These are phyloP conservation scores for Kwoniella europaea DNA, from an alignment of 768 basidiomycete species.

Conservation along the genomic window DNA sequence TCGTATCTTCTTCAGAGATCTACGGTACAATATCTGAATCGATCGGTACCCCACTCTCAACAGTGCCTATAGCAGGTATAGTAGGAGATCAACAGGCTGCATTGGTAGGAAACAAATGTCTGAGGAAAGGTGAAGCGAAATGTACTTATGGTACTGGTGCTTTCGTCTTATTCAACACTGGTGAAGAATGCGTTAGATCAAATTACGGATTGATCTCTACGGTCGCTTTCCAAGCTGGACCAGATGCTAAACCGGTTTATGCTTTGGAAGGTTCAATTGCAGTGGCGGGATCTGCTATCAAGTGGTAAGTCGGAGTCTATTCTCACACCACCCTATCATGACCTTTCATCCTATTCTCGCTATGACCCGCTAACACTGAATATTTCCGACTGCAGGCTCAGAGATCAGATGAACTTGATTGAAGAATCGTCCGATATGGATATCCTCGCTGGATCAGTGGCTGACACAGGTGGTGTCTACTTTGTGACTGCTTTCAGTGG, in stretches of 20 bases:
- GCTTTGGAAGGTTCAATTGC: conserved; percentile 94
- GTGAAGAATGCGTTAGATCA: conserved; percentile 81
- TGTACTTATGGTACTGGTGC: conserved; percentile 98
- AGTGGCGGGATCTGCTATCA: conserved; percentile 92
- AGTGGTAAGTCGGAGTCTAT: conserved; percentile 66
- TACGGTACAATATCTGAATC: conserved; percentile 72
- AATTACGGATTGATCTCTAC: conserved; percentile 87
- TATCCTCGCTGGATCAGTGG: conserved; percentile 73
- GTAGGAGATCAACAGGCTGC: conserved; percentile 99
- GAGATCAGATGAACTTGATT: conserved; percentile 87
- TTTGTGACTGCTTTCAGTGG: conserved; percentile 98
- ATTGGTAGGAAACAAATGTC: conserved; percentile 92
- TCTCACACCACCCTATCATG: too few relatives aligned
- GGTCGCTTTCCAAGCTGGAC: conserved; percentile 86
- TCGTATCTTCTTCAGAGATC: conserved; percentile 89
- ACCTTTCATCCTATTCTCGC: too few relatives aligned
- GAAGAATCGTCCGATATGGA: conserved; percentile 81
- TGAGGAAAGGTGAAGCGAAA: conserved; percentile 89
- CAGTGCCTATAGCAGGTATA: conserved; percentile 85
- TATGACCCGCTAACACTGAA: background rate
- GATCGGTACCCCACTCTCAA: conserved; percentile 63
- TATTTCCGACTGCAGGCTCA: conserved; percentile 64
- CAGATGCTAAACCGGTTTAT: conserved; percentile 77
- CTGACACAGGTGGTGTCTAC: conserved; percentile 84
- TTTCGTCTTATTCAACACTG: conserved; percentile 94